phyloP scores from a whole-genome alignment of 352 stramenopile genomes.

The Saprolegnia diclina region DNA sequence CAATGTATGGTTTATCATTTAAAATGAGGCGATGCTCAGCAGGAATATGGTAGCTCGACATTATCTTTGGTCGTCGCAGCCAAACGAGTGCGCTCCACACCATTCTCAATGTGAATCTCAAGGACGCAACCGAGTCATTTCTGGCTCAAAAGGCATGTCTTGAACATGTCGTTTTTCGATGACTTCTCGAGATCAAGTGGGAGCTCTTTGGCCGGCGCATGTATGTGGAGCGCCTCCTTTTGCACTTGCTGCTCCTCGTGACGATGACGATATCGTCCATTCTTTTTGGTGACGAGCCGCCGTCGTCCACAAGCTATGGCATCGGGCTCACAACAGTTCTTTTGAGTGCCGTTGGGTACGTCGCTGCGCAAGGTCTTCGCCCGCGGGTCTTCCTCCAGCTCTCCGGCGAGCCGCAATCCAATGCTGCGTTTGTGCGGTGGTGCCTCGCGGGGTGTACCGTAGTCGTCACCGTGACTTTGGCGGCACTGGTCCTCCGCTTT shows the following conservation, averaged over 20 bases:
- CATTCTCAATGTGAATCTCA: neutral
- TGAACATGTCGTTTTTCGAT: conserved; percentile 6
- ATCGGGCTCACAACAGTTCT: neutral
- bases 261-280: conserved; percentile 10
- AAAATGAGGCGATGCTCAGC: too few relatives aligned
- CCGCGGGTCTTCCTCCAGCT: neutral
- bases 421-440: neutral
- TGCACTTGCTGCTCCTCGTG: conserved; percentile 7
- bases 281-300: neutral
- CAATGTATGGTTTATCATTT: neutral
- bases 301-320: neutral
- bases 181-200: conserved; percentile 17
- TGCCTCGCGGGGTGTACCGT: neutral
- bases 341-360: neutral
- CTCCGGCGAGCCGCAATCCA: neutral
- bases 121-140: neutral
- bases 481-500: neutral
- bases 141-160: neutral
- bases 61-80: neutral
- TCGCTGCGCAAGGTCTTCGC: neutral
- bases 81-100: neutral
- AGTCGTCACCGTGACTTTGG: neutral
- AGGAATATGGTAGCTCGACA: neutral
- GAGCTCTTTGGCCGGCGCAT: conserved; percentile 14
- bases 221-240: conserved; percentile 3